These are phyloP conservation scores for Neoascochyta sp. DNA, from an alignment of 2,329 filamentous ascomycete genomes.

Conservation along the genomic window DNA sequence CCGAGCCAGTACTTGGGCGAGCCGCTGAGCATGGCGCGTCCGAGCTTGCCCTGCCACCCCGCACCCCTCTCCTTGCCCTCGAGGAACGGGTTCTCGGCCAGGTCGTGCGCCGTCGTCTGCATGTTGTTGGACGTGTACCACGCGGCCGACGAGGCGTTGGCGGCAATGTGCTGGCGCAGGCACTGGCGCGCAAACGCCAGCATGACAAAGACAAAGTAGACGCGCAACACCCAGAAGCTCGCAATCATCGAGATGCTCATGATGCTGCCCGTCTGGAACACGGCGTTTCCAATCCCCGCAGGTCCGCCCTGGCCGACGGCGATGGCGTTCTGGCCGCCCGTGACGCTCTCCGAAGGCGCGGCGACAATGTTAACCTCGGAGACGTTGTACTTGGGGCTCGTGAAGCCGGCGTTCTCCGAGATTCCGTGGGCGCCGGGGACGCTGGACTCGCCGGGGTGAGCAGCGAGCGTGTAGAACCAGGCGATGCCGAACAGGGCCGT, in stretches of 20 bases:
- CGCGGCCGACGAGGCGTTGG: conserved; percentile 43
- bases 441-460: conserved; percentile 46
- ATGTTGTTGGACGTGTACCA: conserved; percentile 39
- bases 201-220: conserved; percentile 82
- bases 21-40: conserved; percentile 71
- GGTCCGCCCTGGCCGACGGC: conserved; percentile 43
- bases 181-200: conserved; percentile 78
- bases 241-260: conserved; percentile 76
- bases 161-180: conserved; percentile 63
- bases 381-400: conserved; percentile 59
- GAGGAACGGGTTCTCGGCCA: conserved; percentile 67
- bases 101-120: conserved; percentile 42
- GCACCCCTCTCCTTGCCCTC: conserved; percentile 67
- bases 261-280: conserved; percentile 63
- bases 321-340: conserved; percentile 52
- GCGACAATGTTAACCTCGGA: conserved; percentile 54
- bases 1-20: conserved; percentile 80
- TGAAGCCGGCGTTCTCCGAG: conserved; percentile 62
- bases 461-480: conserved; percentile 77
- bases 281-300: conserved; percentile 57
- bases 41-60: conserved; percentile 74
- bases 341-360: conserved; percentile 44
- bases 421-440: conserved; percentile 52
- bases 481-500: conserved; percentile 76
- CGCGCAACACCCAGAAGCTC: conserved; percentile 67